A percentile compares a stretch with the other conserved stretches of the same genome.
phyloP scores from a whole-genome alignment of 352 stramenopile species.

The Pythium plurisporium region DNA sequence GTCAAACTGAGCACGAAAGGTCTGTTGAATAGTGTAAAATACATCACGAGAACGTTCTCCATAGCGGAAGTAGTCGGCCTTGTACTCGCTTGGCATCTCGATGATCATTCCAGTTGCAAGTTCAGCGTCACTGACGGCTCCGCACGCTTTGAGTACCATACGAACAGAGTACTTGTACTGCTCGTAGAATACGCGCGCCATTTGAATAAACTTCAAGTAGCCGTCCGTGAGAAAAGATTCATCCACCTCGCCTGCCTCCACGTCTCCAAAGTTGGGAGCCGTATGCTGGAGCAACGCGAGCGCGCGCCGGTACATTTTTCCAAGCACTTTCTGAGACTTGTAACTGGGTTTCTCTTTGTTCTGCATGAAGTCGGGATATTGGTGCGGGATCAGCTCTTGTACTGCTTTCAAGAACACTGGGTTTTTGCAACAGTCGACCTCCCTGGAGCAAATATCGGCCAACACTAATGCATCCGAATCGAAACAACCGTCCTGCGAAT shows the following conservation, averaged over 20 bases:
- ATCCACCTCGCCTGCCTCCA: constrained; percentile 31
- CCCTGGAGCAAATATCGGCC: constrained; percentile 59
- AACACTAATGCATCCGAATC: constrained; percentile 44
- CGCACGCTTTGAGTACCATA: constrained; percentile 57
- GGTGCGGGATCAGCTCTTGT: constrained; percentile 37
- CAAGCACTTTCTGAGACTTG: constrained; percentile 63
- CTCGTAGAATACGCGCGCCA: constrained; percentile 44
- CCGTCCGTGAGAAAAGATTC: constrained; percentile 45
- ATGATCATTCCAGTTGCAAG: constrained; percentile 74
- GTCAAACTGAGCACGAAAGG: constrained; percentile 50
- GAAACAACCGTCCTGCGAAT: constrained; percentile 35
- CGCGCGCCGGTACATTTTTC: constrained; percentile 68
- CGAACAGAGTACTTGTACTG: constrained; percentile 59
- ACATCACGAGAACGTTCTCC: constrained; percentile 65
- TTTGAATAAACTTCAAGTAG: constrained; percentile 41
- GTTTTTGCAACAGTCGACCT: constrained; percentile 69
- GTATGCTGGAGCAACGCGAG: constrained; percentile 46
- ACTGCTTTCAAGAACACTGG: constrained; percentile 43
- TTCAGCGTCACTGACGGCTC: constrained; percentile 56
- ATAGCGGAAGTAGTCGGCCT: constrained; percentile 75
- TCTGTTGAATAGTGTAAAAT: constrained; percentile 44
- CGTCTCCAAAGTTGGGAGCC: constrained; percentile 23
- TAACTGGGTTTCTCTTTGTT: constrained; percentile 64
- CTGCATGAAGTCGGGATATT: constrained; percentile 81
- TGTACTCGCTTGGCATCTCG: constrained; percentile 48